Evolutionary conservation across 768 basidiomycete genomes (phyloP).

Genomic region (Mycena filopes): DNA sequence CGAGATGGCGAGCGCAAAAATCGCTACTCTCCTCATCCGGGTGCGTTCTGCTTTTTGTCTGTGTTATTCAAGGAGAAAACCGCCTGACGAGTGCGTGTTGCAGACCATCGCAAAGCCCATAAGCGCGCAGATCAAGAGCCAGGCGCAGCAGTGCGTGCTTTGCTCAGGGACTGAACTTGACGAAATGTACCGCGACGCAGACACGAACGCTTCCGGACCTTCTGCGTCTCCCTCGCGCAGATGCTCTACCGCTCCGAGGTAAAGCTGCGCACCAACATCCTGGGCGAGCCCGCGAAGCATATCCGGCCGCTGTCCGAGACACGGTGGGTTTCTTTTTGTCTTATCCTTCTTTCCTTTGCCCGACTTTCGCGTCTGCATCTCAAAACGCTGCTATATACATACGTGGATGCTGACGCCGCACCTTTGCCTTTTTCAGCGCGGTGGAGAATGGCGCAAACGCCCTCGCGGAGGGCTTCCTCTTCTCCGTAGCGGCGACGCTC

Average conservation of each 20-base stretch:
- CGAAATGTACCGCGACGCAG: constrained; percentile 44
- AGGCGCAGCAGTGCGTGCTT: constrained; percentile 72
- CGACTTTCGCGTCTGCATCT: too few species aligned
- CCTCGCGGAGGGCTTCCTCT: constrained; percentile 81
- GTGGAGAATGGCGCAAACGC: constrained; percentile 89
- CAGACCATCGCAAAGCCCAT: constrained; percentile 91
- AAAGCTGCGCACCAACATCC: constrained; percentile 75
- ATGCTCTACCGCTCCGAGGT: constrained; percentile 80
- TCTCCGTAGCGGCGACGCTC: constrained; percentile 75
- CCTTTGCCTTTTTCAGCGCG: constrained; percentile 63
- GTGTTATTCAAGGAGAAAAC: constrained; percentile 53
- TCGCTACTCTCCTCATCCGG: constrained; percentile 81
- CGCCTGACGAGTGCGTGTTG: constrained; percentile 58
- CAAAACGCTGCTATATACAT: too few species aligned
- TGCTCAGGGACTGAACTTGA: constrained; percentile 63
- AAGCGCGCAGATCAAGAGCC: constrained; percentile 71
- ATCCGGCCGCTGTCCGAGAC: constrained; percentile 83
- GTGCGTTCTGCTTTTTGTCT: constrained; percentile 61
- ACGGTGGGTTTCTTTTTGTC: constrained; percentile 59
- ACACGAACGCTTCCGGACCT: constrained; percentile 74
- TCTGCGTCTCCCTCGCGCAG: constrained; percentile 83
- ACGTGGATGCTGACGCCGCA: too few species aligned
- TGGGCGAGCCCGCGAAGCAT: constrained; percentile 79
- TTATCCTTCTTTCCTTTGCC: too few species aligned
- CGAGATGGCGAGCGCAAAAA: constrained; percentile 77